These are phyloP conservation scores for Chrysopogon serrulatus DNA, from an alignment of 176 grass and related monocot genomes.

Conservation along the genomic window DNA sequence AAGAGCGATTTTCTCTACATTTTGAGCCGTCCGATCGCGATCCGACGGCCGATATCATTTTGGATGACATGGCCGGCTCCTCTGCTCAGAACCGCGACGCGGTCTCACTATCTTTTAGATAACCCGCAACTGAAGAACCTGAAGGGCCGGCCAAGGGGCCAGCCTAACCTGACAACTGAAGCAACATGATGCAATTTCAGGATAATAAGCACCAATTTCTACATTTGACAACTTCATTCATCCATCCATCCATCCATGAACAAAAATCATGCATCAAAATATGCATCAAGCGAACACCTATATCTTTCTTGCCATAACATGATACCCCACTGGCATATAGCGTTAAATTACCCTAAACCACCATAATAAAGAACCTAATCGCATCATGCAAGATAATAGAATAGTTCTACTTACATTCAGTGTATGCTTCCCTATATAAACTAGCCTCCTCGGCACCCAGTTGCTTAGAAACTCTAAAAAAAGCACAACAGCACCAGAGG, in stretches of 20 bases:
- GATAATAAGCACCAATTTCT: neutral
- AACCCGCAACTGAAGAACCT: neutral
- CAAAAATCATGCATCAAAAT: neutral
- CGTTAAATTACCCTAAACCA: neutral
- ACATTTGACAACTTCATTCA: no score
- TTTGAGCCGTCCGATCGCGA: no score
- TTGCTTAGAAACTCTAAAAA: neutral
- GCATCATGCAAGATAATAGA: neutral
- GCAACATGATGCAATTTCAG: neutral
- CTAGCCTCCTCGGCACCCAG: conserved; percentile 24
- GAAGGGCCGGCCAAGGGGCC: neutral
- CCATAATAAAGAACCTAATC: neutral
- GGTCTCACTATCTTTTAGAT: no score
- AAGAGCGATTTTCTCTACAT: no score
- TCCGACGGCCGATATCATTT: no score
- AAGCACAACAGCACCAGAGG: neutral
- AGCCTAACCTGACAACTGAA: neutral
- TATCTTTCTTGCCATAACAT: neutral
- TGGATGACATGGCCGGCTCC: no score
- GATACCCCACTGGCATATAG: neutral
- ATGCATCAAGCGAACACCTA: neutral
- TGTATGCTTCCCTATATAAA: neutral
- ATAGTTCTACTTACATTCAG: conserved; percentile 25
- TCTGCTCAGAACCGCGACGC: no score
- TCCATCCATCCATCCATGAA: neutral